Percentiles rank a stretch among this genome's conserved stretches.
These are phyloP conservation scores for Polyporus tsugae DNA, from an alignment of 1,284 basidiomycete genomes.

Conservation along the genomic window DNA sequence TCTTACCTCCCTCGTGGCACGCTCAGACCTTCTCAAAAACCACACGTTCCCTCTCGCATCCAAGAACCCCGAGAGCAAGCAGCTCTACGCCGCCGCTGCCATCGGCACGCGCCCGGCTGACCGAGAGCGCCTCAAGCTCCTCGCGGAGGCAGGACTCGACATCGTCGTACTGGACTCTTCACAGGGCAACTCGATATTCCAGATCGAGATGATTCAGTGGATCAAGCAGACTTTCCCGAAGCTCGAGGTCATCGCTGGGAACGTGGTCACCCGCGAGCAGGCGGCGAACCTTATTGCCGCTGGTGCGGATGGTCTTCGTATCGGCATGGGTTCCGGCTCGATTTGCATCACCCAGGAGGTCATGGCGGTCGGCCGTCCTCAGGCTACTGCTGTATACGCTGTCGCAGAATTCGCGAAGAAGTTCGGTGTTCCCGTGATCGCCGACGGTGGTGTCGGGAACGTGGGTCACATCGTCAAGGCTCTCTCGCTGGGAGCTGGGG, in stretches of 20 bases:
- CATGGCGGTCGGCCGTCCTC: conserved; percentile 99
- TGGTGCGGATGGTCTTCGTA: conserved; percentile 92
- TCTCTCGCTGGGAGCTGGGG: conserved; percentile 90
- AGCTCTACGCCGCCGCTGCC: conserved; percentile 97
- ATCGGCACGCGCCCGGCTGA: conserved; percentile 94
- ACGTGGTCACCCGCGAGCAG: conserved; percentile 98
- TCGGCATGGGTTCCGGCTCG: conserved; percentile 98
- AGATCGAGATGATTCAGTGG: conserved; percentile 96
- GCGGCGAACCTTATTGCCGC: conserved; percentile 94
- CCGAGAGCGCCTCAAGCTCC: conserved; percentile 83
- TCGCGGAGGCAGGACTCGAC: conserved; percentile 95
- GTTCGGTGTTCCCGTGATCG: conserved; percentile 97
- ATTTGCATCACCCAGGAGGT: conserved; percentile 99
- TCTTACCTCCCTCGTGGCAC: conserved; percentile 89
- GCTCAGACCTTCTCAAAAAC: conserved; percentile 98
- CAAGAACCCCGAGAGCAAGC: conserved; percentile 93
- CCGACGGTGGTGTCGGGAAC: conserved; percentile 97
- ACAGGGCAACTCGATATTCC: conserved; percentile 95
- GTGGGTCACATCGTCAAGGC: conserved; percentile 99
- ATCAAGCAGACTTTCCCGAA: conserved; percentile 89
- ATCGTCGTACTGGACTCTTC: conserved; percentile 96
- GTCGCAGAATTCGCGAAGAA: conserved; percentile 93
- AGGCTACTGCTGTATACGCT: conserved; percentile 95
- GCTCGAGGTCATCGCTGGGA: conserved; percentile 95
- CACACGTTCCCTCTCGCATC: conserved; percentile 96